Base-by-base conservation (phyloP, 2,329 filamentous ascomycete species). In the Xylogone sp. region DNA sequence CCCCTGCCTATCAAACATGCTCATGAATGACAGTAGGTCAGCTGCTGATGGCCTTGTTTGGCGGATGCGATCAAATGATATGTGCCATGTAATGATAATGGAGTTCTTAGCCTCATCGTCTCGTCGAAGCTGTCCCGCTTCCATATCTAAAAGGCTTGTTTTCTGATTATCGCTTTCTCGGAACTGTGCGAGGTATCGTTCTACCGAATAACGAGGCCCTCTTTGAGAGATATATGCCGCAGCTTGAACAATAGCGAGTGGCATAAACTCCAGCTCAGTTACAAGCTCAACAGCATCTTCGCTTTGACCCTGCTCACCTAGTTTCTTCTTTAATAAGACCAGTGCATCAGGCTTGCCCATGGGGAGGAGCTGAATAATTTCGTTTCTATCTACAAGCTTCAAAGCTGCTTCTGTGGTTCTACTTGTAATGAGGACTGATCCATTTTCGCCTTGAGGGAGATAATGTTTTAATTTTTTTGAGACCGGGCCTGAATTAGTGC, bases 1-100 rank as follows among this genome's bases (percentile, higher is more conserved):
- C 7, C 65, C 69, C 55, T 75, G 68, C 20, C 62, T 61, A 47
- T 77, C 66, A 55, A 73, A 77, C 52, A 73, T 71, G 62, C 73
- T 74, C 69, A 77, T 71, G 4, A 77, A 63, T 1, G 71, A 72
- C 0, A 78, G 55, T 9, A 77, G 57, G 16, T 73, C 58, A 2
- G 73, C 65, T 8, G 75, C 75, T 3, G 64, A 64, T 5, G 53
- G 61, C 29, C 62, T 53, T n/a, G 58, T 57, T 3, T 57, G 44
- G 9, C 61, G 66, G 27, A 76, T 69, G 34, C 71, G 45, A 20
- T 68, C 56, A 48, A 69, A 68, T 0, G 63, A 66, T 31, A 68
- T 62, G 24, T 69, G 66, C 68, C 65, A 73, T n/a, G 67, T 71
- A 6, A 58, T 52, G 2, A 70, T 60, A 3, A 72, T 60, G 0